phyloP scores from a whole-genome alignment of 495 filamentous ascomycete species.

The Penicillium dipodomyicola region DNA sequence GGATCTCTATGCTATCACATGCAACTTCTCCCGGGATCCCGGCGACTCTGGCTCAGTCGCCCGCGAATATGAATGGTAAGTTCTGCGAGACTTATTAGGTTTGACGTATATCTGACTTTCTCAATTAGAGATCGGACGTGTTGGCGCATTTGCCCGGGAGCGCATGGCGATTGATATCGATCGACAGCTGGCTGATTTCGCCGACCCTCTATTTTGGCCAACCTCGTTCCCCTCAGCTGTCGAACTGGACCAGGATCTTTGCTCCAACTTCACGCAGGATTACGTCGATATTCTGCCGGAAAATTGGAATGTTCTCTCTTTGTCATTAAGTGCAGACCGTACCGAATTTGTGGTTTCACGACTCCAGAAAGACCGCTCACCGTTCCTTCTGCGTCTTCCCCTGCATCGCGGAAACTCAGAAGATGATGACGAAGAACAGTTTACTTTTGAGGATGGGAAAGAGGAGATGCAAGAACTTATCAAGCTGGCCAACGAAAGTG shows the following conservation, averaged over 20 bases:
- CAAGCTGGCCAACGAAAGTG: constrained; percentile 70
- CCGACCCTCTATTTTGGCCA: constrained; percentile 45
- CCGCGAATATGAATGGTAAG: constrained; percentile 47
- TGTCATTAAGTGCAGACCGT: constrained; percentile 73
- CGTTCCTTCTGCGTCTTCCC: constrained; percentile 82
- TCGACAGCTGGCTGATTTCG: constrained; percentile 39
- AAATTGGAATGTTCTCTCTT: constrained; percentile 80
- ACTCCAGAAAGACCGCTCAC: constrained; percentile 66
- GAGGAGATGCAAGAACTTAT: constrained; percentile 81
- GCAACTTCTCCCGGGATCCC: constrained; percentile 35
- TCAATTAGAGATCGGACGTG: constrained; percentile 42
- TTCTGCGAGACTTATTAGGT: neutral
- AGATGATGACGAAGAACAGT: constrained; percentile 79
- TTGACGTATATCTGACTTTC: constrained; percentile 14
- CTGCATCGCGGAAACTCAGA: constrained; percentile 75
- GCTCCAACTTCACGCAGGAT: constrained; percentile 36
- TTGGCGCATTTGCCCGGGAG: constrained; percentile 46
- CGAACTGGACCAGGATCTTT: constrained; percentile 28
- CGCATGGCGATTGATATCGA: constrained; percentile 45
- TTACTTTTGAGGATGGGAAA: constrained; percentile 75
- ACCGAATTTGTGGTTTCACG: constrained; percentile 82
- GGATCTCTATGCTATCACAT: constrained; percentile 48
- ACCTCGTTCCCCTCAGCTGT: constrained; percentile 17
- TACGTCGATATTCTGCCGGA: constrained; percentile 67
- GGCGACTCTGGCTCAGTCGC: constrained; percentile 34